phyloP scores from a whole-genome alignment of 805 yeast genomes.

The Metschnikowia arizonensis region DNA sequence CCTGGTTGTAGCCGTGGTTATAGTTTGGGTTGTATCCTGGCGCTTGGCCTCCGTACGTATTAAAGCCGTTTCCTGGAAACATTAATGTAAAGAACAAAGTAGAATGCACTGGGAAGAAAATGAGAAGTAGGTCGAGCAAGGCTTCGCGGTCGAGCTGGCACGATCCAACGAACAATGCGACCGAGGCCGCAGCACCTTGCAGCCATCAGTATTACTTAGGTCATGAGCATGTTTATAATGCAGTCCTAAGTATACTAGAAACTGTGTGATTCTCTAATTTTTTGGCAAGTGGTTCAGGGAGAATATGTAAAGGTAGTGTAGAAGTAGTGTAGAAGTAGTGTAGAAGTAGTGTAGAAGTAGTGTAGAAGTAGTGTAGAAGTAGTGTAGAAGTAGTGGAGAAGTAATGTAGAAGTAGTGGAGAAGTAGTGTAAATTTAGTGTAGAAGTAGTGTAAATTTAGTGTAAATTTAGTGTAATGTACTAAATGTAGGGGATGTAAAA shows the following conservation, averaged over 20 bases:
- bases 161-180: constrained; percentile 1
- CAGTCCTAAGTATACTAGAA: background rate
- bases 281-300: too few relatives aligned
- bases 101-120: background rate
- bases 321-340: too few relatives aligned
- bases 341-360: too few relatives aligned
- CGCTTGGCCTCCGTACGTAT: constrained; percentile 16
- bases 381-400: too few relatives aligned
- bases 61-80: constrained; percentile 26
- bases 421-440: too few relatives aligned
- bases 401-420: too few relatives aligned
- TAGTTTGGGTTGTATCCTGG: constrained; percentile 10
- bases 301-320: too few relatives aligned
- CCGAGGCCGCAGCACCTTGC: constrained; percentile 2
- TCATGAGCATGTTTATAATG: background rate
- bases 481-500: too few relatives aligned
- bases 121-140: background rate
- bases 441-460: too few relatives aligned
- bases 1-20: constrained; percentile 11
- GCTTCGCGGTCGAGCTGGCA: constrained; percentile 1
- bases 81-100: constrained; percentile 8
- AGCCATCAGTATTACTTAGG: background rate
- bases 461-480: too few relatives aligned
- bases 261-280: too few relatives aligned
- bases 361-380: too few relatives aligned